Conservation (phyloP, 116 monocot species). For the Papilionanthe hybrid region DNA sequence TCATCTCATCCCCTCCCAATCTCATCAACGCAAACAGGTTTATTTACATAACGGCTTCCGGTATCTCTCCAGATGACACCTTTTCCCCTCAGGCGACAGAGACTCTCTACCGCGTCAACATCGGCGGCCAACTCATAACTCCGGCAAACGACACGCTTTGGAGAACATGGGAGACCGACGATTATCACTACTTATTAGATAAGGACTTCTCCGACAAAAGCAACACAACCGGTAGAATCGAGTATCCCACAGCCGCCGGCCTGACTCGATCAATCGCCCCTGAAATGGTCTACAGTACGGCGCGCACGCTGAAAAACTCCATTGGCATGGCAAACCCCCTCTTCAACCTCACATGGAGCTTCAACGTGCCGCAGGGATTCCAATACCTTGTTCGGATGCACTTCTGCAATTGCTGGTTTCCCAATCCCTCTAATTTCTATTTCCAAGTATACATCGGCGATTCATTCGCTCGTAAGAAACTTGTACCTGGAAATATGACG, state of each 20-base stretch:
- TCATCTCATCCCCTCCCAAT: slow-evolving; percentile 55
- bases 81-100: slow-evolving; percentile 25
- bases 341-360: slow-evolving; percentile 67
- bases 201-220: not conserved
- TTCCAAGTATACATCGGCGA: slow-evolving; percentile 58
- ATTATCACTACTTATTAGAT: slow-evolving; percentile 5
- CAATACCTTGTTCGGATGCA: slow-evolving; percentile 64
- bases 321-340: not conserved
- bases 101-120: slow-evolving; percentile 60
- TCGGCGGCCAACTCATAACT: slow-evolving; percentile 50
- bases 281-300: slow-evolving; percentile 39
- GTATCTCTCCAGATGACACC: not conserved
- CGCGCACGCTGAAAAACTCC: slow-evolving; percentile 24
- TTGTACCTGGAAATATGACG: slow-evolving; percentile 7
- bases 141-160: slow-evolving; percentile 64
- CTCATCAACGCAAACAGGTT: slow-evolving; percentile 18
- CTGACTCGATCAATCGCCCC: slow-evolving; percentile 43
- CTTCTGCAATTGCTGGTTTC: slow-evolving; percentile 62
- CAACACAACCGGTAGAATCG: not conserved
- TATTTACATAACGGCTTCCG: not conserved
- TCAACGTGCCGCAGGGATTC: slow-evolving; percentile 20
- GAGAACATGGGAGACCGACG: slow-evolving; percentile 67
- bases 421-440: not conserved
- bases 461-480: not conserved
- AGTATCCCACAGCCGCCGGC: not conserved